A percentile compares a stretch with the other conserved stretches of the same genome.
phyloP scores from a whole-genome alignment of 2,329 filamentous ascomycete species.

The Botrytis tulipae region DNA sequence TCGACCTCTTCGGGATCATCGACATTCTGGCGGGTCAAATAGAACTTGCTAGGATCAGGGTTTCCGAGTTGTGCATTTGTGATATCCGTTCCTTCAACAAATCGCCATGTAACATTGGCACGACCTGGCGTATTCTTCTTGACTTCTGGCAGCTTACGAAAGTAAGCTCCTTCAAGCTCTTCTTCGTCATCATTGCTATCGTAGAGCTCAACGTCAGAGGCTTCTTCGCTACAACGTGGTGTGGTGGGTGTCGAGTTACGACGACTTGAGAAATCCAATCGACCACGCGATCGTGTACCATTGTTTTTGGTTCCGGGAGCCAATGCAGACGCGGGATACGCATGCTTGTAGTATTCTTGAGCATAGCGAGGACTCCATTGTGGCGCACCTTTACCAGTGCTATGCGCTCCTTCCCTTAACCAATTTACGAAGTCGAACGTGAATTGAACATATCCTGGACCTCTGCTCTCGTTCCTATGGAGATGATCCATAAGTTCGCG shows the following conservation, averaged over 20 bases:
- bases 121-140: conserved; percentile 16
- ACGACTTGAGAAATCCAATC: background rate
- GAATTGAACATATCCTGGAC: conserved; percentile 14
- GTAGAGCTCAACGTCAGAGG: background rate
- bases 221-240: background rate
- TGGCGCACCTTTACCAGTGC: background rate
- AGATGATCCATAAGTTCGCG: background rate
- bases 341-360: background rate
- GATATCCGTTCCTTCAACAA: conserved; percentile 8
- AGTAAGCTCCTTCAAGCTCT: background rate
- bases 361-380: background rate
- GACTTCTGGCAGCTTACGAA: background rate
- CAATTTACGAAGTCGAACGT: background rate
- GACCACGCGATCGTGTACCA: background rate
- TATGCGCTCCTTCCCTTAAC: background rate
- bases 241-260: background rate
- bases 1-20: background rate
- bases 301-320: background rate
- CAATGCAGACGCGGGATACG: background rate
- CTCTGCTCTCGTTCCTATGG: background rate
- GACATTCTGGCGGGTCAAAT: background rate
- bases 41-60: conserved; percentile 12
- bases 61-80: background rate
- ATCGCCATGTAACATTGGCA: background rate
- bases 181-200: conserved; percentile 11